These are phyloP conservation scores for Microcyclospora tardicrescens DNA, from an alignment of 2,329 filamentous ascomycete species.

Conservation along the genomic window DNA sequence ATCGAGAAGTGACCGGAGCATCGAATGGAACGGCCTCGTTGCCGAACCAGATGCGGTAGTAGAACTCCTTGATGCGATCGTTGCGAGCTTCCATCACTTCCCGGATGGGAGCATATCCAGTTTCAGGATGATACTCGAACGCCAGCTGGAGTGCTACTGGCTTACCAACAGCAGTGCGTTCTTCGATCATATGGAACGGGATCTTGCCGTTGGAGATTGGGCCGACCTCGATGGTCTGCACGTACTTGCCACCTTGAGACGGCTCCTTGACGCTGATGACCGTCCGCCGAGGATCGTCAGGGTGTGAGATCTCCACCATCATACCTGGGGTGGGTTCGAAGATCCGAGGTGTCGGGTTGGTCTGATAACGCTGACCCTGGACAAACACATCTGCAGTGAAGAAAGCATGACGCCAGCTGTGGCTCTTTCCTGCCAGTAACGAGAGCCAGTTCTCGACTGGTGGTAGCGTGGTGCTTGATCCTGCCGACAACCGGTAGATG, in stretches of 20 bases:
- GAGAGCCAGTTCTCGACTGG: slow-evolving; percentile 73
- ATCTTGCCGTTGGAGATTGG: slow-evolving; percentile 66
- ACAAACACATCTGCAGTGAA: slow-evolving; percentile 89
- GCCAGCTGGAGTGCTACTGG: slow-evolving; percentile 72
- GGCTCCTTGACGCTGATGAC: slow-evolving; percentile 80
- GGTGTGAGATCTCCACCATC: slow-evolving; percentile 74
- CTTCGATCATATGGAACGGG: slow-evolving; percentile 79
- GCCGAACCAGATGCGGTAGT: slow-evolving; percentile 96
- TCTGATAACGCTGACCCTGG: slow-evolving; percentile 93
- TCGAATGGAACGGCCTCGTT: slow-evolving; percentile 74
- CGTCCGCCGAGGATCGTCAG: slow-evolving; percentile 71
- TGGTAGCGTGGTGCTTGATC: slow-evolving; percentile 61
- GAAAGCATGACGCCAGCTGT: slow-evolving; percentile 89
- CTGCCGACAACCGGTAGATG: slow-evolving; percentile 69
- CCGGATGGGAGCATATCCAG: slow-evolving; percentile 91
- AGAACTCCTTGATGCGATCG: slow-evolving; percentile 98
- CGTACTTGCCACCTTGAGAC: slow-evolving; percentile 69
- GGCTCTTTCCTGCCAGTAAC: slow-evolving; percentile 69
- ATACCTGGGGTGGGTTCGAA: slow-evolving; percentile 77
- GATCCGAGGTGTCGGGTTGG: slow-evolving; percentile 85
- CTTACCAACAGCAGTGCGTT: slow-evolving; percentile 72
- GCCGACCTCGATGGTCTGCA: slow-evolving; percentile 79
- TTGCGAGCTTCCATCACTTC: slow-evolving; percentile 95
- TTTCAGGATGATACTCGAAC: slow-evolving; percentile 89
- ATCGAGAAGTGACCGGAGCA: slow-evolving; percentile 69